phyloP scores from a whole-genome alignment of 225 moss, liverwort and hornwort species.

The Thuidium tamariscinum region DNA sequence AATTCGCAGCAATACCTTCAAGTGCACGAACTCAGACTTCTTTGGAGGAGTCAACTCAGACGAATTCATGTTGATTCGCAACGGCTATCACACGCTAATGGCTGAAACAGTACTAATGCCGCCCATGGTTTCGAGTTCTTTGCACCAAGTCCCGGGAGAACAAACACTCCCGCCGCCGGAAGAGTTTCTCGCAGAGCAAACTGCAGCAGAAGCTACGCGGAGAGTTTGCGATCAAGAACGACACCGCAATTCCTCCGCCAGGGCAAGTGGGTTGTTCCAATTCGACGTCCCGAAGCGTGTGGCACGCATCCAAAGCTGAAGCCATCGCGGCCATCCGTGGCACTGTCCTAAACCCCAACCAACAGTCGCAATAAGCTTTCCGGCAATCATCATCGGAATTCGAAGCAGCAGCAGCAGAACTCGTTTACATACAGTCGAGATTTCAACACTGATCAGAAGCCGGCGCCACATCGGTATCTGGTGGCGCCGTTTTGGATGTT shows the following conservation, averaged over 20 bases:
- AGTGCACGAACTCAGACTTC: constrained; percentile 14
- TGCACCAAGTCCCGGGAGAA: background rate
- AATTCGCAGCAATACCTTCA: background rate
- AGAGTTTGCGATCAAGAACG: constrained; percentile 32
- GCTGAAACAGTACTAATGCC: background rate
- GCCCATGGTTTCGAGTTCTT: background rate
- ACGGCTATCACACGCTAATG: background rate
- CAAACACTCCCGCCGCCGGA: background rate
- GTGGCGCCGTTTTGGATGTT: constrained; percentile 65
- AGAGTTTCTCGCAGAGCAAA: constrained; percentile 1
- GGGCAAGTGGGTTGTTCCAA: constrained; percentile 1
- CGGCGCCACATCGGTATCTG: too few species aligned
- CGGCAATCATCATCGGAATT: background rate
- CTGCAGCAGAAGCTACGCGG: background rate
- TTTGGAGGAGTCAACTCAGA: constrained; percentile 4
- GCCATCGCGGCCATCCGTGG: constrained; percentile 81
- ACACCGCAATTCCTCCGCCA: background rate
- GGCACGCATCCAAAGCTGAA: constrained; percentile 79
- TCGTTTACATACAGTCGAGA: background rate
- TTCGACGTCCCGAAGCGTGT: constrained; percentile 33
- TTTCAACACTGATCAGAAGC: constrained; percentile 1
- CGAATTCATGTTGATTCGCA: constrained; percentile 2
- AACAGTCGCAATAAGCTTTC: too few species aligned
- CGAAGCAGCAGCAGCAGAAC: background rate
- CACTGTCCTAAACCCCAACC: constrained; percentile 12